Percentiles rank a stretch among this genome's conserved stretches.
Evolutionary conservation across 805 yeast species (phyloP).

Genomic region (Yarrowia divulgata): DNA sequence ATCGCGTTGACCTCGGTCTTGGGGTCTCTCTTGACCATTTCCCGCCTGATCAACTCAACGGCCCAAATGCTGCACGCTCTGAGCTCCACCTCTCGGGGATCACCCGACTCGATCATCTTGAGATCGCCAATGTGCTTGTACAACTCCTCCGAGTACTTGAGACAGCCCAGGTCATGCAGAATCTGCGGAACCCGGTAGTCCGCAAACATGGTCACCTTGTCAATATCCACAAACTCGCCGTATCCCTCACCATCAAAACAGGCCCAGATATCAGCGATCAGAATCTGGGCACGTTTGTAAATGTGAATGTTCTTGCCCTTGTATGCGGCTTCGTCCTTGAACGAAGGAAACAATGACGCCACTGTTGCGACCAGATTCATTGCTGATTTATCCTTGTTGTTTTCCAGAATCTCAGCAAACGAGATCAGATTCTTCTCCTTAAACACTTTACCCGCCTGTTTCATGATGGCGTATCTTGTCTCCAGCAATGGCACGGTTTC

Average conservation of each 20-base stretch:
- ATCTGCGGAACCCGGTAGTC: slow-evolving; percentile 58
- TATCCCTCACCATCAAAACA: slow-evolving; percentile 51
- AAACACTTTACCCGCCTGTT: slow-evolving; percentile 50
- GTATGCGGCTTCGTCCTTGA: slow-evolving; percentile 50
- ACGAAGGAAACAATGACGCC: slow-evolving; percentile 48
- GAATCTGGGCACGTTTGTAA: slow-evolving; percentile 55
- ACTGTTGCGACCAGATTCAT: slow-evolving; percentile 48
- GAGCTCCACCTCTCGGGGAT: slow-evolving; percentile 52
- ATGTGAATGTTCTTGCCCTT: slow-evolving; percentile 48
- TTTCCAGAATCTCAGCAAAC: slow-evolving; percentile 46
- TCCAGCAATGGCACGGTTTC: slow-evolving; percentile 51
- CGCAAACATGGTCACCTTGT: slow-evolving; percentile 56
- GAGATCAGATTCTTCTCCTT: slow-evolving; percentile 31
- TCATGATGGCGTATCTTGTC: slow-evolving; percentile 50
- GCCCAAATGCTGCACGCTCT: slow-evolving; percentile 55
- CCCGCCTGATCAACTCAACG: slow-evolving; percentile 51
- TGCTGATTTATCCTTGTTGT: slow-evolving; percentile 48
- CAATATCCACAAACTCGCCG: slow-evolving; percentile 54
- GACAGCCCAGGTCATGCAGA: slow-evolving; percentile 51
- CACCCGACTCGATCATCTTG: slow-evolving; percentile 48
- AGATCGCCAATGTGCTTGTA: slow-evolving; percentile 43
- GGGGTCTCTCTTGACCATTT: slow-evolving; percentile 45
- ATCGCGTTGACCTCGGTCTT: slow-evolving; percentile 49
- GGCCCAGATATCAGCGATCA: slow-evolving; percentile 56
- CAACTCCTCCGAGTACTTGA: slow-evolving; percentile 49